These are phyloP conservation scores for Achlya hypogyna DNA, from an alignment of 352 stramenopile genomes.

Conservation along the genomic window DNA sequence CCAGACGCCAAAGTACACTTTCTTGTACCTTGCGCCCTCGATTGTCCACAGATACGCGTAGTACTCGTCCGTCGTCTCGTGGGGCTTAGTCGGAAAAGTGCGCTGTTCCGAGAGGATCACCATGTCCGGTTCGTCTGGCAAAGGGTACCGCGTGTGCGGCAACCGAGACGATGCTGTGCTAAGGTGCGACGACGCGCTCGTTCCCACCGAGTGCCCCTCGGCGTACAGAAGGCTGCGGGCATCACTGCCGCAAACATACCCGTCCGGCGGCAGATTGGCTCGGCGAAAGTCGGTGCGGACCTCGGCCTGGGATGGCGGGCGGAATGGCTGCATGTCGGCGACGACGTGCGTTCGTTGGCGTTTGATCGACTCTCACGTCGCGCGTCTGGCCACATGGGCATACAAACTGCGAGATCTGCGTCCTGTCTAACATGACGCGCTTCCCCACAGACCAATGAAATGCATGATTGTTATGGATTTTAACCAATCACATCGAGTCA, in stretches of 20 bases:
- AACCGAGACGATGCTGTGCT: background rate
- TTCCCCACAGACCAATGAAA: background rate
- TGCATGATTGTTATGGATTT: background rate
- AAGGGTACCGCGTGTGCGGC: background rate
- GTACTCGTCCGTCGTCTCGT: constrained; percentile 15
- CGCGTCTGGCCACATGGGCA: too few relatives aligned
- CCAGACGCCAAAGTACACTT: constrained; percentile 14
- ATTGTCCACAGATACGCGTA: constrained; percentile 18
- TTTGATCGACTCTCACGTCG: too few relatives aligned
- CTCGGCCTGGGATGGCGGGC: background rate
- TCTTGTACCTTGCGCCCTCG: constrained; percentile 16
- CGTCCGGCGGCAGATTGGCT: background rate
- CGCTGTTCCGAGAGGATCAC: constrained; percentile 1
- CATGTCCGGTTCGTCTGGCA: constrained; percentile 3
- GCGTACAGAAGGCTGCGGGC: background rate
- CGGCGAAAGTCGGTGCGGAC: constrained; percentile 15
- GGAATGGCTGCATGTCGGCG: background rate
- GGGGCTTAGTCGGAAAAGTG: background rate
- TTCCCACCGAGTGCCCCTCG: background rate
- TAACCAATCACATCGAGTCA: background rate
- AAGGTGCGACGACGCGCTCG: background rate
- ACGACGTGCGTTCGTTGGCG: background rate
- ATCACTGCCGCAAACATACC: background rate
- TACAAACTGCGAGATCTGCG: background rate
- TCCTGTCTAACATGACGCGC: background rate